phyloP scores from a whole-genome alignment of 192 early-diverging fungal genomes.

The Physocladia obscura region DNA sequence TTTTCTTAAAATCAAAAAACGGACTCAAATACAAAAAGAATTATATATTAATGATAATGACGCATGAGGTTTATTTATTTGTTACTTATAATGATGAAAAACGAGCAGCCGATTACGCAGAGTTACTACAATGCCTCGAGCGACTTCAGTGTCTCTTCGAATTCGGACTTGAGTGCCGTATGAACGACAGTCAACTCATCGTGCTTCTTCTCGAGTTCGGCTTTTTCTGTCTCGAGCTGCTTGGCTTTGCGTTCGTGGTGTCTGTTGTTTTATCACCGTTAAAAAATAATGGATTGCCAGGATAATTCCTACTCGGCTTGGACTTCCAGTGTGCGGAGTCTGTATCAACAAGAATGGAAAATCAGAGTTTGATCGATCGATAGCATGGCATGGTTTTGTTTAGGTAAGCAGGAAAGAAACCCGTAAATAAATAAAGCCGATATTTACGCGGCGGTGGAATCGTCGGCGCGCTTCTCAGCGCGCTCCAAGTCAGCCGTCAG shows the following conservation, averaged over 20 bases:
- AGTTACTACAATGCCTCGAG: slow-evolving; percentile 70
- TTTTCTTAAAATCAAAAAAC: too few species aligned
- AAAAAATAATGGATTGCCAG: neutral
- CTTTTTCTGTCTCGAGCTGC: slow-evolving; percentile 72
- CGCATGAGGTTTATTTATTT: too few species aligned
- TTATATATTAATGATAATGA: too few species aligned
- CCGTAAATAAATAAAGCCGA: neutral
- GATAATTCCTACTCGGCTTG: neutral
- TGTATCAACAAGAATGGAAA: neutral
- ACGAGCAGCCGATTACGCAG: too few species aligned
- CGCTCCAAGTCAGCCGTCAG: slow-evolving; percentile 45
- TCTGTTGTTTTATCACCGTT: slow-evolving; percentile 48
- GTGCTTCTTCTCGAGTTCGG: slow-evolving; percentile 68
- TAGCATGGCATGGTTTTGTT: neutral
- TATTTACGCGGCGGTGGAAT: slow-evolving; percentile 20
- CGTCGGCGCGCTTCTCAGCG: slow-evolving; percentile 48
- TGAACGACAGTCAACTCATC: slow-evolving; percentile 70
- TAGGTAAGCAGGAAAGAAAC: neutral
- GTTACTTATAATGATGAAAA: too few species aligned
- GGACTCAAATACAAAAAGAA: too few species aligned
- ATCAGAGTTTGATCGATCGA: slow-evolving; percentile 1
- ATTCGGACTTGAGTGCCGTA: slow-evolving; percentile 63
- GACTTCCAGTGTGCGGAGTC: slow-evolving; percentile 9
- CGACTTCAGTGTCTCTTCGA: slow-evolving; percentile 71
- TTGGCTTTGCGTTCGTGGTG: slow-evolving; percentile 83